Conservation (phyloP, 371 early-diverging fungal genomes). For the Mucor mucedo region DNA sequence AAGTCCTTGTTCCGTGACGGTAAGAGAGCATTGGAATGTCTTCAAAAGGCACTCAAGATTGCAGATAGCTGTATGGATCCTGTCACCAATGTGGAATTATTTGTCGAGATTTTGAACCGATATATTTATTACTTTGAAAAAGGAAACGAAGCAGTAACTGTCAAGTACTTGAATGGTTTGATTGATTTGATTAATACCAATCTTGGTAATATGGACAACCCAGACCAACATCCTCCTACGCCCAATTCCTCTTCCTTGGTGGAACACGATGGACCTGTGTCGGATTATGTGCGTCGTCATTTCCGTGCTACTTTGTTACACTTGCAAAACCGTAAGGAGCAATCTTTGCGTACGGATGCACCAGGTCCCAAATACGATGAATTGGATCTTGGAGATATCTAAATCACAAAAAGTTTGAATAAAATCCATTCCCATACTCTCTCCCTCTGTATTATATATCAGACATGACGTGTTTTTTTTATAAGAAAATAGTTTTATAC, state of each 20-base stretch:
- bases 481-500: not conserved
- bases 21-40: constrained; percentile 79
- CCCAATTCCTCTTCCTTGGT: constrained; percentile 62
- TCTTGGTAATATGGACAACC: constrained; percentile 71
- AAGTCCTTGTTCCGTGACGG: constrained; percentile 72
- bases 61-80: constrained; percentile 91
- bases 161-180: constrained; percentile 88
- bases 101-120: constrained; percentile 90
- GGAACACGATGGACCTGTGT: constrained; percentile 56
- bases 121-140: constrained; percentile 89
- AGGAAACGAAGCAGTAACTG: constrained; percentile 80
- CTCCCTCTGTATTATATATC: no score
- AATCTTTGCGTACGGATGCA: constrained; percentile 25
- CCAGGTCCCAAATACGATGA: constrained; percentile 34
- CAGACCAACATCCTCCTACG: constrained; percentile 68
- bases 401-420: constrained; percentile 2
- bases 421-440: no score
- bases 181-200: constrained; percentile 87
- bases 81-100: constrained; percentile 80
- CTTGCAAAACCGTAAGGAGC: constrained; percentile 45
- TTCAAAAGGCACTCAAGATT: constrained; percentile 89
- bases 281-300: constrained; percentile 67
- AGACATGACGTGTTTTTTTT: not conserved
- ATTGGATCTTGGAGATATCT: constrained; percentile 34
- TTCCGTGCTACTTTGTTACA: constrained; percentile 68